These are phyloP conservation scores for Orbilia blumenaviensis DNA, from an alignment of 2,329 filamentous ascomycete species.

Conservation along the genomic window DNA sequence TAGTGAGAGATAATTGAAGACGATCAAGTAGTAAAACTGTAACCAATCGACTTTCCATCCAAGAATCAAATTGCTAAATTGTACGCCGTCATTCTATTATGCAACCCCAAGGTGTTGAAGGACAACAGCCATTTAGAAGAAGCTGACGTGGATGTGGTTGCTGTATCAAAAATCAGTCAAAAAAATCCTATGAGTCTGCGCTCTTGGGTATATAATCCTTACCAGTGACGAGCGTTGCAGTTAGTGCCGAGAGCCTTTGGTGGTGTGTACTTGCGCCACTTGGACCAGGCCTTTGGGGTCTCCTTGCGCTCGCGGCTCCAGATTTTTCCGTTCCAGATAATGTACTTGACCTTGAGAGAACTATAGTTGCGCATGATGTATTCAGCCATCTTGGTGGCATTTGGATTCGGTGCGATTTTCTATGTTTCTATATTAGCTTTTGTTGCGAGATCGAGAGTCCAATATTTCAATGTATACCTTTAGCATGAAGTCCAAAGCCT, in stretches of 20 bases:
- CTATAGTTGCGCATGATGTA: conserved; percentile 65
- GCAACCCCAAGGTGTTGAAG: not conserved
- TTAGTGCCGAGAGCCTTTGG: conserved; percentile 62
- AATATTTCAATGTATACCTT: not conserved
- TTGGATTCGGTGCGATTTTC: conserved; percentile 46
- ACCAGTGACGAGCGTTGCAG: conserved; percentile 63
- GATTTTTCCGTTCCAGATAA: conserved; percentile 65
- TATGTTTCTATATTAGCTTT: not conserved
- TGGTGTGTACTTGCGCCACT: conserved; percentile 59
- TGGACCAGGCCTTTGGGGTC: conserved; percentile 61
- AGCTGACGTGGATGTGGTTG: conserved; percentile 53
- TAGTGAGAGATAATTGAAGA: not conserved
- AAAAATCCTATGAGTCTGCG: not conserved
- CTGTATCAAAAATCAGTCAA: conserved; percentile 2
- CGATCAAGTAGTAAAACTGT: not conserved
- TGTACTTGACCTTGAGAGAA: conserved; percentile 64
- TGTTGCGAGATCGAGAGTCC: not conserved
- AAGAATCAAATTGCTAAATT: not conserved
- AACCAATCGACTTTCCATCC: not conserved
- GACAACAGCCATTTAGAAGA: conserved; percentile 30
- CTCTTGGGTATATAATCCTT: not conserved
- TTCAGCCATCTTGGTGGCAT: conserved; percentile 61
- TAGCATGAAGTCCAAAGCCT: conserved; percentile 60
- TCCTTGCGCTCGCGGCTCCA: conserved; percentile 62
- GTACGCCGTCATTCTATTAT: not conserved